Evolutionary conservation across 106 monocot species (phyloP), one percentile per base, ranked within the genome.

Genomic region (Platanthera zijinensis): DNA sequence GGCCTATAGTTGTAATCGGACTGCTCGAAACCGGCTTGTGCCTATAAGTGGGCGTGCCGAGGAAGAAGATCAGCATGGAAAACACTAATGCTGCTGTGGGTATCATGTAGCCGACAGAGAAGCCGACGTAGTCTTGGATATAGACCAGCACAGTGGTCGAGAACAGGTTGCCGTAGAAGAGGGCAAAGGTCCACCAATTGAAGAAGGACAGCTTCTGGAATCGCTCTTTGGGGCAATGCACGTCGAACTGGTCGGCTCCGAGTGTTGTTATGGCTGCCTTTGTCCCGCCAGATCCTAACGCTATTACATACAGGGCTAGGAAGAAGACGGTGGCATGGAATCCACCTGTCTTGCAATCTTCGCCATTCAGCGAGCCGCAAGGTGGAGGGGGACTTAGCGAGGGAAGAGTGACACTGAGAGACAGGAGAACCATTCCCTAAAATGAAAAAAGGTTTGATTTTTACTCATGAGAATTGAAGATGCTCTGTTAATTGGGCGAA

Each of bases 131-230:
- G 18, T 32, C 10, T 15, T 68, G 25, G 14, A 68, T 45, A 46
- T 68, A 68, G 22, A 68, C 10, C 5, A 68, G 32, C 30, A 68
- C 25, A 7, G 68, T 68, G 10, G 13, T 68, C 10, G 68, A 15
- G 8, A 68, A 92, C 63, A 95, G 86, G 19, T 89, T 80, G 53
- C 95, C 95, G 28, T 89, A 79, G 73, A 89, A 92, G 81, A 90
- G 86, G 83, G 89, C 92, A 78, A 95, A 92, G 87, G 90, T 90
- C 95, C 95, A 95, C 95, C 95, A 95, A 76, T 95, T 95, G 95
- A 95, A 95, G 88, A 95, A 95, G 80, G 92, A 92, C 69, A 95
- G 81, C 84, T 95, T 87, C 46, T 83, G 81, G 52, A 7, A 22
- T 22, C 52, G 52, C 81, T 87, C 86, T 48, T 72, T 83, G 0